Percentiles rank a stretch among this genome's conserved stretches.
Conservation (phyloP, 768 basidiomycete genomes). For the Collybiopsis luxurians region DNA sequence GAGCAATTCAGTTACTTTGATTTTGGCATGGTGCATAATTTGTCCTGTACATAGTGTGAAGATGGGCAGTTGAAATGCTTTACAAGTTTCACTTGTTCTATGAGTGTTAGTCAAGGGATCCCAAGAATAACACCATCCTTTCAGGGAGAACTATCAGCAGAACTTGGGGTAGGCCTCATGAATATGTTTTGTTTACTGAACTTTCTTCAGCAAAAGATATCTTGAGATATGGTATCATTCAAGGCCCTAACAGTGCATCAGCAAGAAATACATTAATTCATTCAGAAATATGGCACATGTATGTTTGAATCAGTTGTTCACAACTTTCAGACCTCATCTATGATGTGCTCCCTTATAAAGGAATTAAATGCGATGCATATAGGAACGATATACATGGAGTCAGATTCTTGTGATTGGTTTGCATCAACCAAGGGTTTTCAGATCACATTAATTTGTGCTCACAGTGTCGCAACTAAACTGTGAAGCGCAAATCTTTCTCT, state of each 20-base stretch:
- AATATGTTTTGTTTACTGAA: neutral
- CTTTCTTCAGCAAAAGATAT: neutral
- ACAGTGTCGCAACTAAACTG: neutral
- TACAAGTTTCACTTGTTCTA: neutral
- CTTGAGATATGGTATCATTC: neutral
- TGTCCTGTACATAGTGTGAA: neutral
- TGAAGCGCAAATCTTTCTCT: neutral
- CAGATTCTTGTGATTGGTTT: neutral
- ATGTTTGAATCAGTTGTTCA: neutral
- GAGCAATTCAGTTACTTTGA: neutral
- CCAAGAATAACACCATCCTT: neutral
- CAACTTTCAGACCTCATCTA: neutral
- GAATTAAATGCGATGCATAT: neutral
- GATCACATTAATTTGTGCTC: slow-evolving; percentile 4
- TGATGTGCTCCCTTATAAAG: neutral
- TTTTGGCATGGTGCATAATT: neutral
- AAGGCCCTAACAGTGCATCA: neutral
- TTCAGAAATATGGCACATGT: neutral
- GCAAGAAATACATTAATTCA: too few relatives aligned
- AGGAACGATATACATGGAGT: neutral
- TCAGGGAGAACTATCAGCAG: too few relatives aligned
- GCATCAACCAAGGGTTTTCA: neutral
- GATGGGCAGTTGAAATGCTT: neutral
- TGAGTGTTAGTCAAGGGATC: neutral
- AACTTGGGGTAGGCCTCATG: neutral